Percentiles rank a stretch among this genome's conserved stretches.
Evolutionary conservation across 352 stramenopile genomes (phyloP).

Genomic region (Phytophthora pisi): DNA sequence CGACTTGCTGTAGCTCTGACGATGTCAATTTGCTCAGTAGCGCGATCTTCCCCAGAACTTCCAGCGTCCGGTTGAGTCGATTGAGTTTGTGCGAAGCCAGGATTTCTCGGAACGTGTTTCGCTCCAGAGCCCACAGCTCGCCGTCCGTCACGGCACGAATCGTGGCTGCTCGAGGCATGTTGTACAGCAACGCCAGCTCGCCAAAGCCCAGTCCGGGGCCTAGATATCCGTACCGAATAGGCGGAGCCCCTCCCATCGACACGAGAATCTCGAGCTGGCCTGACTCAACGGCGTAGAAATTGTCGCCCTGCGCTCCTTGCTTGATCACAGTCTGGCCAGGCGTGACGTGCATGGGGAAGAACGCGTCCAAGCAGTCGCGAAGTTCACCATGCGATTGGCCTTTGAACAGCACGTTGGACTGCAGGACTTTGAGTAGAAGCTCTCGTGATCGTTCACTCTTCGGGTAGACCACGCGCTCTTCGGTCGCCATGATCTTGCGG

Average conservation of each 20-base stretch:
- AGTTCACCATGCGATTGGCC: conserved; percentile 61
- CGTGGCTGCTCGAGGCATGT: conserved; percentile 94
- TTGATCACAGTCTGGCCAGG: conserved; percentile 60
- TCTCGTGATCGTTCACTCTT: conserved; percentile 65
- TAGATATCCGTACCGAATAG: conserved; percentile 76
- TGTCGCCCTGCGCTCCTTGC: conserved; percentile 76
- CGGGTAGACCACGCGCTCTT: conserved; percentile 62
- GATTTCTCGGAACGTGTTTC: conserved; percentile 78
- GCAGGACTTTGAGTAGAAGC: conserved; percentile 65
- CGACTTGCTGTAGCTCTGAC: conserved; percentile 72
- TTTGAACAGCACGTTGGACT: conserved; percentile 80
- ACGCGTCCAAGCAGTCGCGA: conserved; percentile 74
- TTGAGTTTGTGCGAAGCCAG: conserved; percentile 74
- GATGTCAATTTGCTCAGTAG: conserved; percentile 76
- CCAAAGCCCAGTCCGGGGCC: conserved; percentile 89
- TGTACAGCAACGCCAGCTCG: conserved; percentile 97
- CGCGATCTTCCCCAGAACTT: conserved; percentile 57
- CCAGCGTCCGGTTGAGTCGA: conserved; percentile 61
- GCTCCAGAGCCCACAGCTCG: conserved; percentile 74
- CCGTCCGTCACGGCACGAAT: conserved; percentile 74
- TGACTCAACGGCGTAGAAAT: conserved; percentile 76
- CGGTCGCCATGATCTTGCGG: conserved; percentile 59
- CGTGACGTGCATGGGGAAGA: conserved; percentile 61
- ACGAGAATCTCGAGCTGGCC: conserved; percentile 79
- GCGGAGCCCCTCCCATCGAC: conserved; percentile 46